Conservation (phyloP, 352 stramenopile species). For the Pythium monospermum region DNA sequence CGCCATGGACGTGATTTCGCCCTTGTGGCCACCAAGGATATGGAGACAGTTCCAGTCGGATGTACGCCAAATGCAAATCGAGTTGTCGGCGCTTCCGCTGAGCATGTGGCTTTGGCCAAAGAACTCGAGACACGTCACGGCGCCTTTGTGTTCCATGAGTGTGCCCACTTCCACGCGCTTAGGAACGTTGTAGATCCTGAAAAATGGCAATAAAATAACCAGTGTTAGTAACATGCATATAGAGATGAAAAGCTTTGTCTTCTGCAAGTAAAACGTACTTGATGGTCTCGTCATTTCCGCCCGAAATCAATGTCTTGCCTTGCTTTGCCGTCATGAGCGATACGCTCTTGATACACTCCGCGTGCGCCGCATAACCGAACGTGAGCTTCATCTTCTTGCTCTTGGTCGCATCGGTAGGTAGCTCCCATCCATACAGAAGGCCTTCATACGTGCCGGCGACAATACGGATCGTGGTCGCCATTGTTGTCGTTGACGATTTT, state of each 20-base stretch:
- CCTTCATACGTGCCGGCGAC: conserved; percentile 84
- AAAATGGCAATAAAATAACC: conserved; percentile 4
- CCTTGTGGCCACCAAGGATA: conserved; percentile 86
- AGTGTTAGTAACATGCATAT: conserved; percentile 4
- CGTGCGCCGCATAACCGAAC: conserved; percentile 79
- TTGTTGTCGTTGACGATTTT: not conserved
- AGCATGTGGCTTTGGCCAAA: conserved; percentile 84
- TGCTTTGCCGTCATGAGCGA: conserved; percentile 74
- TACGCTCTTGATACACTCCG: conserved; percentile 85
- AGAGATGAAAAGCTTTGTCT: not conserved
- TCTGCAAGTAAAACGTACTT: conserved; percentile 38
- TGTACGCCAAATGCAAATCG: conserved; percentile 88
- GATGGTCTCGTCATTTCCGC: conserved; percentile 84
- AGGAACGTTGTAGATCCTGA: conserved; percentile 88
- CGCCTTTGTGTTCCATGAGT: conserved; percentile 83
- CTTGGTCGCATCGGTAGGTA: conserved; percentile 27
- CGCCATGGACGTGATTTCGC: conserved; percentile 76
- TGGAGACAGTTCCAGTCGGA: conserved; percentile 88
- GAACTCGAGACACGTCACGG: conserved; percentile 84
- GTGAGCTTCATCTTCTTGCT: conserved; percentile 78
- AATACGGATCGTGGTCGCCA: conserved; percentile 58
- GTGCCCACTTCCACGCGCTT: conserved; percentile 84
- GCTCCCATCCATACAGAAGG: conserved; percentile 82
- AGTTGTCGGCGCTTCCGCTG: conserved; percentile 83
- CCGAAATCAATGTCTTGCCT: conserved; percentile 78